These are phyloP conservation scores for Elaeagnus macrophylla DNA, from an alignment of 306 rosid species.

Conservation along the genomic window DNA sequence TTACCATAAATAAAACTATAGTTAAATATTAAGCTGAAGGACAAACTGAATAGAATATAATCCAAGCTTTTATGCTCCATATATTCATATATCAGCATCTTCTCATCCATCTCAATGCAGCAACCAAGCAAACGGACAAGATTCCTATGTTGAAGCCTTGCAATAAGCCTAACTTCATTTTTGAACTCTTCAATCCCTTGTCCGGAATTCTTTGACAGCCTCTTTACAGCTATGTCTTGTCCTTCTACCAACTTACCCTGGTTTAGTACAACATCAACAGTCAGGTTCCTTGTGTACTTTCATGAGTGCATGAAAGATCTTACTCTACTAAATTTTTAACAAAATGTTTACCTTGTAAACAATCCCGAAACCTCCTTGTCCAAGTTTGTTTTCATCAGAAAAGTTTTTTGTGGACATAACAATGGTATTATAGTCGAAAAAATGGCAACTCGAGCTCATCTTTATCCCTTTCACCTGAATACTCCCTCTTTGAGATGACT, in stretches of 20 bases:
- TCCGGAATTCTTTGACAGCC: conserved; percentile 47
- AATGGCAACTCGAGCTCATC: conserved; percentile 57
- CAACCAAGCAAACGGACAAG: conserved; percentile 62
- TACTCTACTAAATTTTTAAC: background rate
- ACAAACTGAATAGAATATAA: conserved; percentile 51
- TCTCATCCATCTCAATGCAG: conserved; percentile 49
- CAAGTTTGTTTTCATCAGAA: conserved; percentile 62
- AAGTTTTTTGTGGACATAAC: conserved; percentile 55
- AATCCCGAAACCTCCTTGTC: conserved; percentile 82
- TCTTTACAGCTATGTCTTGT: conserved; percentile 66
- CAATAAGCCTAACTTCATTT: conserved; percentile 57
- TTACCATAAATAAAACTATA: background rate
- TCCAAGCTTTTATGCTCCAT: conserved; percentile 69
- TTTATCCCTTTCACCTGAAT: conserved; percentile 44
- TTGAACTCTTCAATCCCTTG: conserved; percentile 70
- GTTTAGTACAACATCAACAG: conserved; percentile 5
- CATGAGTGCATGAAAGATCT: background rate
- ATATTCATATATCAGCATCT: conserved; percentile 62
- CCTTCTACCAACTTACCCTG: conserved; percentile 58
- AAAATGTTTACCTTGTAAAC: conserved; percentile 52
- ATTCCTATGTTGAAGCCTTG: conserved; percentile 64
- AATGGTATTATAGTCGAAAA: conserved; percentile 38
- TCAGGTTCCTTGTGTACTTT: conserved; percentile 8
- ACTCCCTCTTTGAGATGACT: conserved; percentile 32
- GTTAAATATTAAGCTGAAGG: conserved; percentile 4